Evolutionary conservation across 2,329 filamentous ascomycete genomes (phyloP), one percentile per base, ranked within the genome.

Genomic region (Arthrobotrys musiformis): DNA sequence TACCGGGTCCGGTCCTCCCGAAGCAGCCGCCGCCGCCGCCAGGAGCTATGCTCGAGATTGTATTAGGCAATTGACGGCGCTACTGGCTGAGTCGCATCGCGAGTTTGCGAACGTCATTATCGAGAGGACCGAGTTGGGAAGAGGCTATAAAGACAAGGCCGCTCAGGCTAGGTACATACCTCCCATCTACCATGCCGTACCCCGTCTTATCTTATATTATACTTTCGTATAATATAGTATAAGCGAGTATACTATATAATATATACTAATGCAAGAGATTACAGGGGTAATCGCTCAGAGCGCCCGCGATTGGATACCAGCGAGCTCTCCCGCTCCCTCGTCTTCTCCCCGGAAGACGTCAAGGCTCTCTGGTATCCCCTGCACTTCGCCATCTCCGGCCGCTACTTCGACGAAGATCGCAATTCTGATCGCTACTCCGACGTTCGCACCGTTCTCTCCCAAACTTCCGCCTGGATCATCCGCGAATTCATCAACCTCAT

Each of bases 401-500:
- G 72, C 24, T 76, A 76, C 58, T 76, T 76, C 58, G 72, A 76
- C 64, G 72, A 76, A 26, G 72, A 76, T 48, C 72, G 72, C 1
- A 64, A 64, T 42, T 76, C 72, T 19, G 72, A 76, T 8, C 64
- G 72, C 15, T 76, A 76, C 58, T 24, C 64, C n/a, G 72, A 76
- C 40, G 64, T 76, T 8, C 72, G 72, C 28, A 70, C 46, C 37
- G 72, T 76, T 22, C 72, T 76, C 60, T 76, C 72, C 2, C 72
- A 76, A 19, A 76, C 72, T 13, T 76, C 72, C 0, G 44, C 72
- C 22, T 76, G 72, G 72, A 76, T 76, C 42, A 46, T 70, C 40
- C 72, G 72, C 35, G 72, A 76, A 35, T 76, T 76, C 72, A 70
- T 76, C 17, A 76, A 76, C 64, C 72, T 76, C 56, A 76, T 76